Percentiles rank a stretch among this genome's conserved stretches.
These are phyloP conservation scores for Neoboletus brunneissimus DNA, from an alignment of 768 basidiomycete genomes.

Conservation along the genomic window DNA sequence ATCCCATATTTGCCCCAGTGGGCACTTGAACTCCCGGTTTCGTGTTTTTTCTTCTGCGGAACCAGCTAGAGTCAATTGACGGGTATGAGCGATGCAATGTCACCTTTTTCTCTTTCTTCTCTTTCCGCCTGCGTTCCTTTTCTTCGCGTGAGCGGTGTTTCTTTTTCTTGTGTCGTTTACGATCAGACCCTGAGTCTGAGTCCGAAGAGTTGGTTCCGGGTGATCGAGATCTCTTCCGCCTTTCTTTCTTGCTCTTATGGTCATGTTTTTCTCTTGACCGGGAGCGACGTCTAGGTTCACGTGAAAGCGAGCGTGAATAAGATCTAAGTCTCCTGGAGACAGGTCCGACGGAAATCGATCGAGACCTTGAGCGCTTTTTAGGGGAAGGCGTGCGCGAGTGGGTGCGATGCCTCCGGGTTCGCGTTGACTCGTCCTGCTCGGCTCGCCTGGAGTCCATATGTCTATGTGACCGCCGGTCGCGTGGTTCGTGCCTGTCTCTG, in stretches of 20 bases:
- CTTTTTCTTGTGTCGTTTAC: slow-evolving; percentile 44
- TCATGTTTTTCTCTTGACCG: slow-evolving; percentile 33
- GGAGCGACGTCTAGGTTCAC: slow-evolving; percentile 31
- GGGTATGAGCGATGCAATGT: slow-evolving; percentile 14
- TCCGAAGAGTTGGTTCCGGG: slow-evolving; percentile 43
- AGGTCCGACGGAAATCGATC: slow-evolving; percentile 25
- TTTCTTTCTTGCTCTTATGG: slow-evolving; percentile 25
- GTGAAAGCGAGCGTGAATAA: slow-evolving; percentile 28
- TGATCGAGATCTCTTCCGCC: slow-evolving; percentile 35
- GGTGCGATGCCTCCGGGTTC: slow-evolving; percentile 11
- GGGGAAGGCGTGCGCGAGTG: slow-evolving; percentile 25
- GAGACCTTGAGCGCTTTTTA: slow-evolving; percentile 23
- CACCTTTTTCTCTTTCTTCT: slow-evolving; percentile 72
- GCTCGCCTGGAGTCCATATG: slow-evolving; percentile 11
- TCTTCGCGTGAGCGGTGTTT: slow-evolving; percentile 44
- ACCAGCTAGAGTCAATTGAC: neutral
- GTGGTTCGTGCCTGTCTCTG: slow-evolving; percentile 17
- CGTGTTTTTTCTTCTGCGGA: slow-evolving; percentile 57
- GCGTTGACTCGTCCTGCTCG: slow-evolving; percentile 7
- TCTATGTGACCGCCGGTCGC: slow-evolving; percentile 19
- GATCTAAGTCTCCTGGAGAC: slow-evolving; percentile 14
- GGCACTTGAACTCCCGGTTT: slow-evolving; percentile 41
- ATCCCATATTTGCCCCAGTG: slow-evolving; percentile 93
- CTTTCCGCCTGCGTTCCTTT: slow-evolving; percentile 54
- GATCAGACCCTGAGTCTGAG: slow-evolving; percentile 31